A percentile compares a stretch with the other conserved stretches of the same genome.
Conservation (phyloP, 176 grass and related monocot species). For the Oryza meridionalis region DNA sequence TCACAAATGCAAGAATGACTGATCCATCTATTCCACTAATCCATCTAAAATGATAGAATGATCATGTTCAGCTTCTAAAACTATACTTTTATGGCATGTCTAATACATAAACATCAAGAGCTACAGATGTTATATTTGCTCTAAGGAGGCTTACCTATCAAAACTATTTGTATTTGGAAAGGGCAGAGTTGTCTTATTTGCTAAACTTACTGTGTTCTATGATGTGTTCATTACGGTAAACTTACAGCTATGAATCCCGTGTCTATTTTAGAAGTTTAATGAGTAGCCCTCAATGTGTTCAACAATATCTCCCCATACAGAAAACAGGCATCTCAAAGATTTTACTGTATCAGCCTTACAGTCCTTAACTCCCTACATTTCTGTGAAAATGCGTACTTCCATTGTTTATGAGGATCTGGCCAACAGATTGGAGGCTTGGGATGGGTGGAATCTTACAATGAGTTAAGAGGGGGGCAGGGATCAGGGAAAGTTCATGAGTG, state of each 20-base stretch:
- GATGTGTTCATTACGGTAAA: slow-evolving; percentile 1
- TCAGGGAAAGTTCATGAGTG: not conserved
- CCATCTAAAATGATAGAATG: not conserved
- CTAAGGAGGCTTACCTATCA: not conserved
- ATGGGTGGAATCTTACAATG: not conserved
- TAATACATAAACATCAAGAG: not conserved
- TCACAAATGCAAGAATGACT: slow-evolving; percentile 1
- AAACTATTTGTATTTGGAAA: not conserved
- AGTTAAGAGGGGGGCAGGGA: not conserved
- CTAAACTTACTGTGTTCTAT: not conserved
- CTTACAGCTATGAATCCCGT: not conserved
- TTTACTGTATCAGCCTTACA: not conserved
- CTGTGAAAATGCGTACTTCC: not conserved
- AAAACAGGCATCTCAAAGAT: not conserved
- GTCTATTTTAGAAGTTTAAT: not conserved
- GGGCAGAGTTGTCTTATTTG: not conserved
- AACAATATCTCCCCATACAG: not conserved
- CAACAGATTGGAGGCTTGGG: not conserved
- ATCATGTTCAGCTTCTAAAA: not conserved
- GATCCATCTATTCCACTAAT: too few species aligned
- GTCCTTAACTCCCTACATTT: not conserved
- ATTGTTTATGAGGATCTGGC: not conserved
- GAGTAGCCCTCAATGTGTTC: not conserved
- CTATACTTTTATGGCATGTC: not conserved
- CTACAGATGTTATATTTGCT: not conserved